Evolutionary conservation across 768 basidiomycete species (phyloP).

Genomic region (Tulasnella sp.): DNA sequence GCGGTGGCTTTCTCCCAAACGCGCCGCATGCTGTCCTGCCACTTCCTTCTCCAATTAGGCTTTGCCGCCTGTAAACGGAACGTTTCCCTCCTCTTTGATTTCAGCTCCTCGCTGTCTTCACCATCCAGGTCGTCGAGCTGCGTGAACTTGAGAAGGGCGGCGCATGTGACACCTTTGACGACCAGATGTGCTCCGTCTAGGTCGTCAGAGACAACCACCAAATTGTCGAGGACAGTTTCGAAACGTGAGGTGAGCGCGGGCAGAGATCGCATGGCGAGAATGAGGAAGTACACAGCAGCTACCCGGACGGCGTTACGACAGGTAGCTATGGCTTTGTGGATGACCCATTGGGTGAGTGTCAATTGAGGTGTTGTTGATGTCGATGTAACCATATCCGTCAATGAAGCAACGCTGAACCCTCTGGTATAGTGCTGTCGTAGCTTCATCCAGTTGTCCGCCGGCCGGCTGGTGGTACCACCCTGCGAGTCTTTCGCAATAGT

Average conservation of each 20-base stretch:
- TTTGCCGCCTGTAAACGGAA: neutral
- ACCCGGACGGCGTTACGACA: conserved; percentile 50
- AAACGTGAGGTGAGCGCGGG: conserved; percentile 56
- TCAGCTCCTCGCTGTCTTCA: conserved; percentile 20
- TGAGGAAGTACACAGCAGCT: conserved; percentile 39
- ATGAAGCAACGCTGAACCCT: conserved; percentile 13
- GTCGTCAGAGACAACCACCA: conserved; percentile 39
- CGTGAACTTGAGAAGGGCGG: conserved; percentile 43
- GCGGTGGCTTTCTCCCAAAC: conserved; percentile 61
- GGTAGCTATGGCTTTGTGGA: conserved; percentile 32
- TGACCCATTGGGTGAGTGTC: conserved; percentile 21
- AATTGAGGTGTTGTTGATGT: conserved; percentile 2
- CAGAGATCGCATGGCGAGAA: conserved; percentile 47
- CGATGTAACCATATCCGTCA: neutral
- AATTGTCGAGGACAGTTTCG: conserved; percentile 52
- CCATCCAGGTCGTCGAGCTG: conserved; percentile 32
- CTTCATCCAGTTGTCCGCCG: neutral
- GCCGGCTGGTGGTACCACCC: neutral
- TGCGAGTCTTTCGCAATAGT: neutral
- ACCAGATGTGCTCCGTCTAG: conserved; percentile 42
- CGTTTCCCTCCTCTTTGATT: neutral
- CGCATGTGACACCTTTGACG: conserved; percentile 39
- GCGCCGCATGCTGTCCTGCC: conserved; percentile 47
- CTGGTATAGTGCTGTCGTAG: conserved; percentile 4
- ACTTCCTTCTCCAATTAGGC: conserved; percentile 40